Conservation (phyloP, 106 monocot genomes). For the Acorus gramineus region DNA sequence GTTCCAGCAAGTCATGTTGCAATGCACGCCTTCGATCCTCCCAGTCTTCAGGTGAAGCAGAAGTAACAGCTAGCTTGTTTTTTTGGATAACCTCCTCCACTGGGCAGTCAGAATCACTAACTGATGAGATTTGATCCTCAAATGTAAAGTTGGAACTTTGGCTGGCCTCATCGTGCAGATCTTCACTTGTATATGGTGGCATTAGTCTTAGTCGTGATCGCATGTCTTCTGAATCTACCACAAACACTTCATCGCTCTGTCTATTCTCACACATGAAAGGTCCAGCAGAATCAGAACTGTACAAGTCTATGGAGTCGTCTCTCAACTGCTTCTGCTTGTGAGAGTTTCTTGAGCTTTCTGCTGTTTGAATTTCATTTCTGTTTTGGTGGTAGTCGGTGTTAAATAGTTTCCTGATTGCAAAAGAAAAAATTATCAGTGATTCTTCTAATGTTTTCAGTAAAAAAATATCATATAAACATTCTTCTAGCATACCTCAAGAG, state of each 20-base stretch:
- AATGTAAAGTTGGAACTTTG: constrained; percentile 21
- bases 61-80: constrained; percentile 23
- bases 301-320: not conserved
- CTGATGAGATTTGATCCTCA: constrained; percentile 16
- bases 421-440: no score
- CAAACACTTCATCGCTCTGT: constrained; percentile 12
- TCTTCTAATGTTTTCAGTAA: no score
- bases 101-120: constrained; percentile 6
- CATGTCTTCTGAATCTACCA: constrained; percentile 8
- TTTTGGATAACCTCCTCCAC: not conserved
- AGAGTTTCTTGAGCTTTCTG: not conserved
- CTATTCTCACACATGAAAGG: constrained; percentile 2
- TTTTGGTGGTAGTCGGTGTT: constrained; percentile 4
- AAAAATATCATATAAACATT: no score
- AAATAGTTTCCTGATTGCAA: constrained; percentile 27
- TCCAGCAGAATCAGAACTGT: not conserved
- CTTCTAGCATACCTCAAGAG: constrained; percentile 8
- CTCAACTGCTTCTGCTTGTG: not conserved
- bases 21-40: not conserved
- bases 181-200: constrained; percentile 14
- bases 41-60: constrained; percentile 26
- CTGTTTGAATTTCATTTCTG: not conserved
- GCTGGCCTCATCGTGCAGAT: constrained; percentile 14
- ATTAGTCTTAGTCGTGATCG: constrained; percentile 10
- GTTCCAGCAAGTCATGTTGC: constrained; percentile 14